phyloP scores from a whole-genome alignment of 179 eudicot species.

The Drosera spatulata region DNA sequence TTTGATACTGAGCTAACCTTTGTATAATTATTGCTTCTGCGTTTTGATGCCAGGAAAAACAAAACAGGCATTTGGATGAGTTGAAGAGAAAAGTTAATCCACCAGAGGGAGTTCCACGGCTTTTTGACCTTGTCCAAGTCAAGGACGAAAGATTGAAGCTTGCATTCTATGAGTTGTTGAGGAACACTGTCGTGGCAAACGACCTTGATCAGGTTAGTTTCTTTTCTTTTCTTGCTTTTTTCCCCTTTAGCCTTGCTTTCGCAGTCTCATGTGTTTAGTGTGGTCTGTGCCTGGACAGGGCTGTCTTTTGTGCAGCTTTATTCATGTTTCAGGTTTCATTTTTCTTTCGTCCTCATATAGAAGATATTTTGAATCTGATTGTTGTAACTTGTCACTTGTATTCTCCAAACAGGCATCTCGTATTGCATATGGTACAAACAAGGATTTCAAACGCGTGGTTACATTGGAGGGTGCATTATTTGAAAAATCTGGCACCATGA shows the following conservation, averaged over 20 bases:
- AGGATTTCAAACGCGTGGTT: slow-evolving; percentile 75
- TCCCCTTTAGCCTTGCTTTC: background rate
- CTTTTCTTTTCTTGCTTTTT: too few relatives aligned
- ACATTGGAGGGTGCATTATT: slow-evolving; percentile 86
- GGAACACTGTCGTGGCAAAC: slow-evolving; percentile 89
- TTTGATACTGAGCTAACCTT: too few relatives aligned
- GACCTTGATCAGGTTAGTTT: slow-evolving; percentile 79
- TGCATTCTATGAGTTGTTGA: slow-evolving; percentile 81
- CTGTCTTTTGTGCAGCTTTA: too few relatives aligned
- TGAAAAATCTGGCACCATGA: slow-evolving; percentile 97
- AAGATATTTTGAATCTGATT: too few relatives aligned
- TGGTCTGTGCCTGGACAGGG: too few relatives aligned
- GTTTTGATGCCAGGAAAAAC: slow-evolving; percentile 68
- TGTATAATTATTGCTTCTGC: slow-evolving; percentile 1
- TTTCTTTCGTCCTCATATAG: too few relatives aligned
- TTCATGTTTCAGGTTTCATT: too few relatives aligned
- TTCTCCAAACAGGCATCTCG: slow-evolving; percentile 59
- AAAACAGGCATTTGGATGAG: slow-evolving; percentile 43
- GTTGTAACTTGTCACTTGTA: background rate
- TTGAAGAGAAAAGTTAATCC: slow-evolving; percentile 60
- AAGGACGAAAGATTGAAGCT: slow-evolving; percentile 77
- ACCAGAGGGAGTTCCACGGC: slow-evolving; percentile 89
- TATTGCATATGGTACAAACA: slow-evolving; percentile 69
- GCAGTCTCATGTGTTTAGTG: background rate
- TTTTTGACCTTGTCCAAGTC: slow-evolving; percentile 78